Evolutionary conservation across 2,329 filamentous ascomycete genomes (phyloP), one percentile per base, ranked within the genome.

Genomic region (Chrysoporthe austroafricana): DNA sequence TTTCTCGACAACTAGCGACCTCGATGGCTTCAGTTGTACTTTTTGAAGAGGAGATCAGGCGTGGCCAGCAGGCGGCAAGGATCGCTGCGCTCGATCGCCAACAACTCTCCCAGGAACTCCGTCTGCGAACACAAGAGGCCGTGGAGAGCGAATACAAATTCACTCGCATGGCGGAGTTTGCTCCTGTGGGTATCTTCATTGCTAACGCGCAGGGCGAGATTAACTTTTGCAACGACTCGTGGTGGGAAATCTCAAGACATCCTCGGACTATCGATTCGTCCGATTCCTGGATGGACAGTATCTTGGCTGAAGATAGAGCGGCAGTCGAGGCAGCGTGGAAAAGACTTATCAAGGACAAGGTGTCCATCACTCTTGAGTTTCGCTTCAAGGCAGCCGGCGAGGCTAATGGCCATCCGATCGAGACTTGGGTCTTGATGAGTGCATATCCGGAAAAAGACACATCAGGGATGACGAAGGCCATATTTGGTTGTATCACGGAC

Each of bases 101-200:
- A 71, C 90, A 93, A 73, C 84, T 96, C 3, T 92, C 91, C 0
- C 86, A 92, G 75, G 90, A 95, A 75, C 83, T 96, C 16, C 88
- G 89, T 56, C 83, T 90, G 21, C 81, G 86, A 43, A 89, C 87
- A 0, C 84, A 86, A 72, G 86, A 90, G 73, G 86, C 86, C 0
- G 82, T 85, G 54, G 87, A 90, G 73, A 88, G 88, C 75, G 92
- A 96, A 76, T 90, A 91, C 43, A 90, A 90, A 67, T 96, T 96
- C 75, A 93, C 91, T 0, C 85, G 91, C 57, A 94, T 96, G 91
- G 91, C 92, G 2, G 92, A 94, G 74, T 92, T 93, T 71, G 91
- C 91, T 0, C 92, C 92, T 0, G 92, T 94, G 1, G 93, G 92
- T 39, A 90, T 96, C 80, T 95, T 95, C 76, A 94, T 96, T 72